Base-by-base conservation (phyloP, 2,329 filamentous ascomycete genomes). In the Fusarium falciforme region DNA sequence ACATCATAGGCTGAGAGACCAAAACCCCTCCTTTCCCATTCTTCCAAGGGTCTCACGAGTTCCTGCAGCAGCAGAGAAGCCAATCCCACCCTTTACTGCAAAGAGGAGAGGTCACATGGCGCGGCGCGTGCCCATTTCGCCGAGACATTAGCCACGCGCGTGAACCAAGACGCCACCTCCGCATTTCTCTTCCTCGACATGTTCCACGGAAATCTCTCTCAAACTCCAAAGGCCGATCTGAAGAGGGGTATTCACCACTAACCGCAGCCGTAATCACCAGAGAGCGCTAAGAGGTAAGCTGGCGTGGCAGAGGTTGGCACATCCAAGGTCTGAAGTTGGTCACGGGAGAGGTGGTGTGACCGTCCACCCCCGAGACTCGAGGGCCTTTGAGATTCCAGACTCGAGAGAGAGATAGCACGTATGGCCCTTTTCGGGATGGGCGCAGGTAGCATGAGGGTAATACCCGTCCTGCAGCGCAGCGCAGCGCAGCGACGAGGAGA, bases 111-210 rank as follows among this genome's bases (percentile, higher is more conserved):
- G 60, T 75, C 72, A 72, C 68, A 74, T 74, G 68, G 70, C 42
- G 54, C 64, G n/a, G 20, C 12, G 52, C 62, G 44, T 60, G 54
- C 55, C 31, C 61, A 69, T 47, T 27, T 27, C 60, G 16, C 60
- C 44, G 60, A 73, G 58, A 73, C 70, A 66, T 70, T 40, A 27
- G 55, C 55, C 33, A 58, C 36, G 33, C 35, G 55, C 55, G 55
- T 14, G 40, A 73, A 75, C 68, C 54, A 61, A 74, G 58, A 66
- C 72, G 72, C 72, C 72, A 74, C 72, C 72, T 75, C 72, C 72
- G 59, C 72, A 72, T 64, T 67, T 38, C 20, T 33, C 27, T 67
- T 29, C n/a, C 20, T 31, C 20, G 20, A 65, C 6, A 40, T 31
- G 64, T 55, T 66, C 35, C 57, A 61, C 57, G 35, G 27, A 29